phyloP scores from a whole-genome alignment of 306 rosid genomes.

The Quercus alba region DNA sequence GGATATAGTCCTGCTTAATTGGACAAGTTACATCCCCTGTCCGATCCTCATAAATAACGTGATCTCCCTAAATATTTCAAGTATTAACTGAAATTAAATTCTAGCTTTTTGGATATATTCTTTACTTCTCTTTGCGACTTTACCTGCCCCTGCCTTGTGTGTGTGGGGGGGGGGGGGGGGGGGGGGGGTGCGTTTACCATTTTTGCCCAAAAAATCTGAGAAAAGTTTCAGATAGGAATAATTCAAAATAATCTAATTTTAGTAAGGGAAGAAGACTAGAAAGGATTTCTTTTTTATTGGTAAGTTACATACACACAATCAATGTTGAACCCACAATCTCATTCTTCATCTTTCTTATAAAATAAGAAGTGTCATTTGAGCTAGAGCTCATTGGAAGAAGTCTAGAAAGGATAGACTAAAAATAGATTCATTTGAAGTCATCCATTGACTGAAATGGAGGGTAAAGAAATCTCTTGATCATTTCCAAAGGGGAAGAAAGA shows the following conservation, averaged over 20 bases:
- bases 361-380: too few relatives aligned
- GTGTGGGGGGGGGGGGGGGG: too few relatives aligned
- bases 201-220: too few relatives aligned
- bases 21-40: not conserved
- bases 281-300: not conserved
- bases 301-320: too few relatives aligned
- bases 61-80: conserved; percentile 2
- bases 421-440: not conserved
- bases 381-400: not conserved
- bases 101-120: not conserved
- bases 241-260: not conserved
- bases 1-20: not conserved
- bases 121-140: not conserved
- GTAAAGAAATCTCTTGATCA: not conserved
- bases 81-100: not conserved
- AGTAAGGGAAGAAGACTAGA: not conserved
- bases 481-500: not conserved
- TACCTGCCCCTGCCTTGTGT: too few relatives aligned
- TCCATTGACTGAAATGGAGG: not conserved
- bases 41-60: not conserved
- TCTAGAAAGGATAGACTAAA: not conserved
- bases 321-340: too few relatives aligned
- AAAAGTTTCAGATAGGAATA: too few relatives aligned
- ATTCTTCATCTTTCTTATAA: too few relatives aligned
- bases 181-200: too few relatives aligned